Evolutionary conservation across 495 filamentous ascomycete species (phyloP).

Genomic region (Podospora anserina): DNA sequence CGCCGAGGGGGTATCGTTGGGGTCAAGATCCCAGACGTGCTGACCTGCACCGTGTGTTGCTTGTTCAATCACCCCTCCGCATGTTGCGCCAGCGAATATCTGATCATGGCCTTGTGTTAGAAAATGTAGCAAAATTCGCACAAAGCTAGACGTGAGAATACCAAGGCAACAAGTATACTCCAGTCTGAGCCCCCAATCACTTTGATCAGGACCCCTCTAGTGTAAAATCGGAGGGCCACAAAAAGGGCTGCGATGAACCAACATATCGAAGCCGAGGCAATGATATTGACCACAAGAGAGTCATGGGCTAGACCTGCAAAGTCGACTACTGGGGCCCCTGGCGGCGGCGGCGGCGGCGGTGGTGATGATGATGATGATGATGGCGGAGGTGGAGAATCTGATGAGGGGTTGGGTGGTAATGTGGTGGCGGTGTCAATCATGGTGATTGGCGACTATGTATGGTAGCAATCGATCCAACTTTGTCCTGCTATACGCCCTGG

Average conservation of each 20-base stretch:
- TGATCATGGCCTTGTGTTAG: not conserved
- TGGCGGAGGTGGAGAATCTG: not conserved
- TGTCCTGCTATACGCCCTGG: not conserved
- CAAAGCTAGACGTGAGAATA: slow-evolving; percentile 3
- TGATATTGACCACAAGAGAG: slow-evolving; percentile 26
- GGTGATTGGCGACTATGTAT: not conserved
- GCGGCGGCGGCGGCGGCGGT: slow-evolving; percentile 10
- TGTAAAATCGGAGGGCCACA: slow-evolving; percentile 33
- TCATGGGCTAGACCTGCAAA: slow-evolving; percentile 26
- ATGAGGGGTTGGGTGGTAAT: not conserved
- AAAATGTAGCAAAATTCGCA: not conserved
- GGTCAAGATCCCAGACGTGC: slow-evolving; percentile 34
- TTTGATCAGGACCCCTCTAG: slow-evolving; percentile 25
- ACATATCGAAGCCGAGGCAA: slow-evolving; percentile 21
- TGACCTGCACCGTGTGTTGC: slow-evolving; percentile 27
- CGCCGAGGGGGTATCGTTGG: slow-evolving; percentile 16
- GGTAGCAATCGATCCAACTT: not conserved
- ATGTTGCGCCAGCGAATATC: slow-evolving; percentile 28
- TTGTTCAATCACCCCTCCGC: slow-evolving; percentile 28
- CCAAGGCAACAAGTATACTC: slow-evolving; percentile 31
- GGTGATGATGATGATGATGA: slow-evolving; percentile 4
- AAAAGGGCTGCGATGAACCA: slow-evolving; percentile 31
- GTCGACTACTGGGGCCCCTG: slow-evolving; percentile 2
- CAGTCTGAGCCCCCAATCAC: slow-evolving; percentile 31
- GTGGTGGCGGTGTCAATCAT: slow-evolving; percentile 5